Conservation (phyloP, 2,329 filamentous ascomycete species). For the Atkinsonella hypoxylon region DNA sequence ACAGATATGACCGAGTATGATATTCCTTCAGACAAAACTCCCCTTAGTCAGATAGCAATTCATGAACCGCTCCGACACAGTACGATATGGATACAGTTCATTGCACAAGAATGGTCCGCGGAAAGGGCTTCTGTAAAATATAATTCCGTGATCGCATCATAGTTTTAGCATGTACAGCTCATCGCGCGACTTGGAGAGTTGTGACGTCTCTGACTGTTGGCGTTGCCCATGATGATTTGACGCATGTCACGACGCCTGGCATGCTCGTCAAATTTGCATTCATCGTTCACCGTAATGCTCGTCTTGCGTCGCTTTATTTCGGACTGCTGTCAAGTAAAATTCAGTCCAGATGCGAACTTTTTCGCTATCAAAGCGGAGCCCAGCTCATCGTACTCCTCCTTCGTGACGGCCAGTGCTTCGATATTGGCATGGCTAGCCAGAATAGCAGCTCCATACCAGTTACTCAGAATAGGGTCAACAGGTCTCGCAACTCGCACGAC, state of each 20-base stretch:
- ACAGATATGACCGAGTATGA: conserved; percentile 1
- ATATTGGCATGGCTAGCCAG: conserved; percentile 61
- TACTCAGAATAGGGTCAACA: conserved; percentile 62
- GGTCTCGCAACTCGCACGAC: conserved; percentile 61
- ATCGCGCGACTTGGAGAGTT: too few relatives aligned
- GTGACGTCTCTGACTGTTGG: too few relatives aligned
- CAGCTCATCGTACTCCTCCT: conserved; percentile 81
- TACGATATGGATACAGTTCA: background rate
- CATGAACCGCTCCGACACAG: conserved; percentile 1
- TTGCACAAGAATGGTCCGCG: background rate
- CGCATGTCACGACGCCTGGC: too few relatives aligned
- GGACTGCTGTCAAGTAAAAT: conserved; percentile 1
- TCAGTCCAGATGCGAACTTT: conserved; percentile 42
- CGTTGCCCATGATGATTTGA: too few relatives aligned
- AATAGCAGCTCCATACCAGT: conserved; percentile 75
- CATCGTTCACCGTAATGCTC: background rate
- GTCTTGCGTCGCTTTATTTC: background rate
- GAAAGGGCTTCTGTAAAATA: background rate
- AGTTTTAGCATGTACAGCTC: too few relatives aligned
- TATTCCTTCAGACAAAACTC: background rate
- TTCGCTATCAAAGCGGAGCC: conserved; percentile 64
- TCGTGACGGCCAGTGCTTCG: conserved; percentile 62
- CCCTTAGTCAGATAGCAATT: conserved; percentile 3
- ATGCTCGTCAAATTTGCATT: too few relatives aligned
- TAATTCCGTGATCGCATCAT: too few relatives aligned